phyloP scores from a whole-genome alignment of 257 asterid genomes.

The Fraxinus excelsior region DNA sequence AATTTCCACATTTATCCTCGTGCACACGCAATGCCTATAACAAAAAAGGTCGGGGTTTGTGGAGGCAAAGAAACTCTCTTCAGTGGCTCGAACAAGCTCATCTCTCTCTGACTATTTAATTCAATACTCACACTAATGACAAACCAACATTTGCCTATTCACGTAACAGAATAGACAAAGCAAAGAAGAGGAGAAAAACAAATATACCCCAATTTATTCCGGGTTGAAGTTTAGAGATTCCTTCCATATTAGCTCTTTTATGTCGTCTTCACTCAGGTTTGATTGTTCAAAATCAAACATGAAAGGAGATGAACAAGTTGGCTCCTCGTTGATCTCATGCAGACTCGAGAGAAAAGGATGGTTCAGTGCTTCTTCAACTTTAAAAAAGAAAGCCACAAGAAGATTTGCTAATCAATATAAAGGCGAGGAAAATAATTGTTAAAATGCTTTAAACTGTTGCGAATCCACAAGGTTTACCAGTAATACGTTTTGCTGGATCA shows the following conservation, averaged over 20 bases:
- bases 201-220: slow-evolving; percentile 35
- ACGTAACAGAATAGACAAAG: slow-evolving; percentile 26
- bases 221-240: slow-evolving; percentile 77
- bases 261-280: slow-evolving; percentile 75
- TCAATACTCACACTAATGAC: slow-evolving; percentile 22
- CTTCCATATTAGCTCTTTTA: slow-evolving; percentile 81
- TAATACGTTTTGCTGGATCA: slow-evolving; percentile 83
- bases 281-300: slow-evolving; percentile 80
- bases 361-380: slow-evolving; percentile 83
- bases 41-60: neutral
- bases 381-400: slow-evolving; percentile 9
- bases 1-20: slow-evolving; percentile 1
- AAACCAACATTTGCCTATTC: slow-evolving; percentile 29
- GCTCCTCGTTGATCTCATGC: slow-evolving; percentile 91
- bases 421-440: neutral
- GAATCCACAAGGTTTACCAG: slow-evolving; percentile 48
- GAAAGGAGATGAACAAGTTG: slow-evolving; percentile 73
- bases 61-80: neutral
- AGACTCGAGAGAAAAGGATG: slow-evolving; percentile 79
- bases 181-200: slow-evolving; percentile 15
- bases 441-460: slow-evolving; percentile 8
- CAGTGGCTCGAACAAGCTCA: neutral
- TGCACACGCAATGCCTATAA: neutral
- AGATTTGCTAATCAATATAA: slow-evolving; percentile 21
- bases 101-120: neutral